Percentiles rank a stretch among this genome's conserved stretches.
Evolutionary conservation across 2,329 filamentous ascomycete genomes (phyloP).

Genomic region (Aspergillus puulaauensis): DNA sequence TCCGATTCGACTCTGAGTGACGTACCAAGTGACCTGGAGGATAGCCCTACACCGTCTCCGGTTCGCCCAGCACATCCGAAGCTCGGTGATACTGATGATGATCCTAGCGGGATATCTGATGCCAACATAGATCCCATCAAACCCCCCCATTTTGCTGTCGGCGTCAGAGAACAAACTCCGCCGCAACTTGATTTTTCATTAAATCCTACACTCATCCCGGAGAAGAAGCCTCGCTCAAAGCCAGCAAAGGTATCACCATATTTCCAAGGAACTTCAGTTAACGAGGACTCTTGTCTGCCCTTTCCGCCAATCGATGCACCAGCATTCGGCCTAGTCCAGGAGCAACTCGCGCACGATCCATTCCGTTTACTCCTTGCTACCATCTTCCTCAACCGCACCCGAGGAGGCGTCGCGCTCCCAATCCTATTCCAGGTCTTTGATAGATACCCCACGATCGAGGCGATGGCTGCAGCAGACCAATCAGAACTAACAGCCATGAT

Average conservation of each 20-base stretch:
- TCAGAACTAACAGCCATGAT: slow-evolving; percentile 64
- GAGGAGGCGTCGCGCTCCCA: slow-evolving; percentile 72
- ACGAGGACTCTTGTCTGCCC: slow-evolving; percentile 47
- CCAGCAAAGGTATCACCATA: slow-evolving; percentile 42
- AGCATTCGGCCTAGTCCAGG: slow-evolving; percentile 79
- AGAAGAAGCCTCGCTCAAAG: slow-evolving; percentile 18
- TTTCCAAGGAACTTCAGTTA: slow-evolving; percentile 35
- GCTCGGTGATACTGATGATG: not conserved
- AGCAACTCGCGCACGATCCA: slow-evolving; percentile 70
- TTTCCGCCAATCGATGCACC: slow-evolving; percentile 66
- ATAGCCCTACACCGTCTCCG: slow-evolving; percentile 2
- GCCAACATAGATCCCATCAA: not conserved
- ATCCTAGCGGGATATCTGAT: not conserved
- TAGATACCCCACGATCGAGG: slow-evolving; percentile 65
- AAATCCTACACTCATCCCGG: not conserved
- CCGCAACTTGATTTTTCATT: not conserved
- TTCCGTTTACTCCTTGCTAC: slow-evolving; percentile 81
- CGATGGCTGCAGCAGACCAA: slow-evolving; percentile 59
- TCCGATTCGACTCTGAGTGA: slow-evolving; percentile 39
- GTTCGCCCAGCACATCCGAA: not conserved
- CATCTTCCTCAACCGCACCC: slow-evolving; percentile 81
- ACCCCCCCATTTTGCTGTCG: not conserved
- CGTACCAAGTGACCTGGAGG: slow-evolving; percentile 30
- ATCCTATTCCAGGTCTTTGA: slow-evolving; percentile 68
- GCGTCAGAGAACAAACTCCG: not conserved